These are phyloP conservation scores for Ophiostoma perfectum DNA, from an alignment of 2,329 filamentous ascomycete species.

Conservation along the genomic window DNA sequence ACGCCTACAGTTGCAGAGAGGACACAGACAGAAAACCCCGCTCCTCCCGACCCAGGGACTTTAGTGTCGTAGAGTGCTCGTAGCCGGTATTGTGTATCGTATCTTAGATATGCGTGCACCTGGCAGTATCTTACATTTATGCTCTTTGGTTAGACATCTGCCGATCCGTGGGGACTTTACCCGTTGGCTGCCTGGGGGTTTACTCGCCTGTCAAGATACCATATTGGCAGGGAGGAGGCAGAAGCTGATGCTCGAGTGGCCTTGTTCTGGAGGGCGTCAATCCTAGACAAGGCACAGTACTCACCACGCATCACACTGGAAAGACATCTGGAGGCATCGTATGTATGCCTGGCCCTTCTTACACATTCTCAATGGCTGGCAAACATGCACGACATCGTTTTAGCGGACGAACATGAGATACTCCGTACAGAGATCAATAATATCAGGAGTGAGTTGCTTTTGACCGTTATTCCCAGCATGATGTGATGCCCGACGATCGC, in stretches of 20 bases:
- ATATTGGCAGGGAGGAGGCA: background rate
- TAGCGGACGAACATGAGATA: too few species aligned
- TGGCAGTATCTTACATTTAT: background rate
- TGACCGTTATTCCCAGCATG: background rate
- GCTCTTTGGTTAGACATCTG: background rate
- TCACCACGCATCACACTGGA: too few species aligned
- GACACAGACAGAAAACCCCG: background rate
- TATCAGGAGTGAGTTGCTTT: background rate
- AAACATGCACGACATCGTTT: background rate
- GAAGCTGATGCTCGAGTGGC: too few species aligned
- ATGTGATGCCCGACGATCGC: background rate
- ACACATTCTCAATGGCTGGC: background rate
- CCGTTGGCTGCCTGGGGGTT: background rate
- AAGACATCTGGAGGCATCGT: too few species aligned
- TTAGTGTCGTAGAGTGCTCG: too few species aligned
- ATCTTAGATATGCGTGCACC: background rate
- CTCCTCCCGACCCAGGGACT: background rate
- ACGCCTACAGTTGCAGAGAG: too few species aligned
- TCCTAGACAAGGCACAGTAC: background rate
- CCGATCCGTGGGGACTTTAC: background rate
- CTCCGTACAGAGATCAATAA: too few species aligned
- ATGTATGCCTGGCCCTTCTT: background rate
- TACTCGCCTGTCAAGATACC: background rate
- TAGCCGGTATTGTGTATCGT: too few species aligned
- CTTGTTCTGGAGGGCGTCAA: too few species aligned